Evolutionary conservation across 2,329 filamentous ascomycete species (phyloP).

Genomic region (Hirsutella minnesotensis): DNA sequence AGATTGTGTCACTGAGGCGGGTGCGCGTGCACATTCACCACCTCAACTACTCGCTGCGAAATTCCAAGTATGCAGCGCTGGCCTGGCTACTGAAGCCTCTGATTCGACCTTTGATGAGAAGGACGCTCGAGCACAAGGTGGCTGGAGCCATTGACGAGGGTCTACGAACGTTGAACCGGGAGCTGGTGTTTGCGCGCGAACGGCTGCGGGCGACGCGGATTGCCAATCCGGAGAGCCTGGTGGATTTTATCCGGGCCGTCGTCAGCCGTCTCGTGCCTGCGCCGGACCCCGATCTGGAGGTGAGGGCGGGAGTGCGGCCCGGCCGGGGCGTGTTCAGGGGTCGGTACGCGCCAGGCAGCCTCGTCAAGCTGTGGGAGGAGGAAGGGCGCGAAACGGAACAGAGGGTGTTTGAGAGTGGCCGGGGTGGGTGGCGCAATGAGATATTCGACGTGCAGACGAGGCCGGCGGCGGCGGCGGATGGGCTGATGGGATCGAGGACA

Average conservation of each 20-base stretch:
- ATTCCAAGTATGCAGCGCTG: constrained; percentile 65
- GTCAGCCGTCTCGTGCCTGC: constrained; percentile 61
- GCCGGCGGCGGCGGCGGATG: constrained; percentile 5
- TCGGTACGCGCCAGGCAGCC: constrained; percentile 77
- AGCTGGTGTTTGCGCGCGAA: constrained; percentile 78
- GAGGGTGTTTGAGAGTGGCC: constrained; percentile 60
- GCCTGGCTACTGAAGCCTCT: constrained; percentile 79
- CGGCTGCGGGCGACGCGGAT: constrained; percentile 77
- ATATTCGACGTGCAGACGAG: constrained; percentile 53
- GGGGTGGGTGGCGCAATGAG: constrained; percentile 69
- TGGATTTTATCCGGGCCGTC: constrained; percentile 71
- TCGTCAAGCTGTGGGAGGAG: constrained; percentile 82
- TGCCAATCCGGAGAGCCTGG: constrained; percentile 56
- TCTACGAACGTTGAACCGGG: constrained; percentile 66
- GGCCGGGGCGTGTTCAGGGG: constrained; percentile 59
- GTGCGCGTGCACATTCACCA: constrained; percentile 80
- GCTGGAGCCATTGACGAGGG: constrained; percentile 57
- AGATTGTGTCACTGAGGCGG: constrained; percentile 64
- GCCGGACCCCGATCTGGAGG: constrained; percentile 65
- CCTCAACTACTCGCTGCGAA: constrained; percentile 64
- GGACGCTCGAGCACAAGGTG: constrained; percentile 68
- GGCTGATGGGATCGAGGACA: neutral
- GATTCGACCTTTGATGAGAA: constrained; percentile 67
- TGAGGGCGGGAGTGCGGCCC: constrained; percentile 56
- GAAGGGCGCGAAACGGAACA: constrained; percentile 61